Evolutionary conservation across 345 rosid genomes (phyloP), one percentile per base, ranked within the genome.

Genomic region (Carallia brachiata): DNA sequence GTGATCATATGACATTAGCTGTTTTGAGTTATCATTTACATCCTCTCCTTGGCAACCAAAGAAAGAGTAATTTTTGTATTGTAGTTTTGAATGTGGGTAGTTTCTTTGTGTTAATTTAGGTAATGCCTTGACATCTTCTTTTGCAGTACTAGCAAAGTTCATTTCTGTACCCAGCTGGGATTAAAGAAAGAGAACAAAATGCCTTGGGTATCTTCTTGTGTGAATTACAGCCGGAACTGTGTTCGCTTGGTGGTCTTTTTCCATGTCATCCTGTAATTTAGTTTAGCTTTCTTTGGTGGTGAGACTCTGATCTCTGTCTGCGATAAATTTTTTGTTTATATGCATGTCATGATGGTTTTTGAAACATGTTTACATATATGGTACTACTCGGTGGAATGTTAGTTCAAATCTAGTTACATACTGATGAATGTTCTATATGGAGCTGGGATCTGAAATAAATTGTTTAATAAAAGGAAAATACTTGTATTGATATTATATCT

Each of bases 221-320:
- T 90, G 87, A 84, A 85, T 78, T 84, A 77, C 75, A 82, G 77
- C 90, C 73, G 87, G 80, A 82, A 78, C 70, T 84, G 78, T 70
- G 84, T 87, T 65, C 90, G 90, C 64, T 75, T 92, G 83, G 88
- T 80, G 81, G 90, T 84, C 72, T 92, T 92, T 77, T 89, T 88
- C 71, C 89, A 81, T 60, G 85, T 92, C 15, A 92, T 92, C 66
- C 86, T 92, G 86, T 92, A 92, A 86, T 70, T 81, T 78, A 48
- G 47, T 16, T 63, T 58, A 61, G 48, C 70, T 78, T 75, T 61
- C 48, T 30, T 39, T 65, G 58, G 55, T 64, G 87, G 86, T 84
- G 56, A 75, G 85, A 32, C 27, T 47, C 47, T 52, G 56, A 16
- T 34, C 62, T 63, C 10, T 76, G 28, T 36, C 4, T 52, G 40